Evolutionary conservation across 2,329 filamentous ascomycete species (phyloP), one percentile per base, ranked within the genome.

Genomic region (Colletotrichum sp.): DNA sequence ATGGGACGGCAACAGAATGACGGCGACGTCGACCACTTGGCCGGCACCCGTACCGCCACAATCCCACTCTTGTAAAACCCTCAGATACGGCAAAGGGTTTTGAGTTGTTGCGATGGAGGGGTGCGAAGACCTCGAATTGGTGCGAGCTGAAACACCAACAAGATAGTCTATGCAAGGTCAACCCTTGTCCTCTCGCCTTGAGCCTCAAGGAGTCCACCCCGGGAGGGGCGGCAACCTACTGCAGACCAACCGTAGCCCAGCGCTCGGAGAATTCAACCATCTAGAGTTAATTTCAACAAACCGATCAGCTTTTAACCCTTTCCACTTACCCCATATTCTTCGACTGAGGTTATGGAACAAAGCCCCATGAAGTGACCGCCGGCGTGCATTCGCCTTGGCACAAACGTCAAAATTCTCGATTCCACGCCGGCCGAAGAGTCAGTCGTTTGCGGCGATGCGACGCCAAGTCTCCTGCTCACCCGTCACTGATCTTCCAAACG

Each of bases 81-180:
- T 73, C 73, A 65, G 34, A 48, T 69, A 60, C 73, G 28, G 70
- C 48, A 48, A 64, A 75, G 24, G 52, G 65, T 71, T 76, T 76
- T 74, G 74, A 75, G 71, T 76, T 71, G 65, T 67, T 74, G 74
- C 66, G 72, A 76, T 74, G 74, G 72, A 71, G 66, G 71, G 65
- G 43, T 48, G 74, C 52, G 59, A 64, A 70, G 74, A 36, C 60
- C 74, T 75, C 66, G 60, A 71, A 61, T 71, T 74, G 66, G 74
- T 63, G 68, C 36, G 60, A 76, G 71, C 67, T 77, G 75, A 77
- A 72, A 77, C 77, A 48, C 30, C 72, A 28, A 28, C 10, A 64
- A 26, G 28, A 30, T 69, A 66, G 34, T 72, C 59, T 39, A 75
- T 77, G 57, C 61, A 76, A 77, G 63, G 77, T 55, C 61, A 69